These are phyloP conservation scores for Yamadazyma diospyri DNA, from an alignment of 1,139 yeast genomes.

Conservation along the genomic window DNA sequence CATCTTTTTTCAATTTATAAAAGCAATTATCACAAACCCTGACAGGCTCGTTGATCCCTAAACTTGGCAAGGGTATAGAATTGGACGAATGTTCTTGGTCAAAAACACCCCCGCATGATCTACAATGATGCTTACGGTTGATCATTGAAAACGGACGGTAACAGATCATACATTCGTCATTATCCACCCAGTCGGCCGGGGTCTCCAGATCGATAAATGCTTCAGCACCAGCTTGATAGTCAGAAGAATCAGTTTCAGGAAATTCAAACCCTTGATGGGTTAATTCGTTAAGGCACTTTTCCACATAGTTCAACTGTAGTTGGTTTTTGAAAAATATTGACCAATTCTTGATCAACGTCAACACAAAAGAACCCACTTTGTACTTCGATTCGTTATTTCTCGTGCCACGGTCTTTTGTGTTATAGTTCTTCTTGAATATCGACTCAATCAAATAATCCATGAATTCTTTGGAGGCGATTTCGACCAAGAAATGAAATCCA, in stretches of 20 bases:
- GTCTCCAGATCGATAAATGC: conserved; percentile 80
- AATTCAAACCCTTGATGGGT: conserved; percentile 63
- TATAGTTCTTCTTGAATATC: conserved; percentile 37
- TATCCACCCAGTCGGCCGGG: conserved; percentile 98
- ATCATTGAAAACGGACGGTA: conserved; percentile 75
- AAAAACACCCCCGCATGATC: conserved; percentile 95
- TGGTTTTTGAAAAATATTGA: conserved; percentile 69
- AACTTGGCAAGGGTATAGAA: conserved; percentile 65
- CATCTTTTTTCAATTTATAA: conserved; percentile 40
- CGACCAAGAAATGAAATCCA: conserved; percentile 79
- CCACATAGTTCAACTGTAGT: conserved; percentile 63
- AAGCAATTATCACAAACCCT: conserved; percentile 92
- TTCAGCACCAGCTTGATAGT: conserved; percentile 31
- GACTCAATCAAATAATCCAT: conserved; percentile 64
- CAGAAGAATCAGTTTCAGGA: conserved; percentile 48
- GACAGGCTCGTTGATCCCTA: conserved; percentile 86
- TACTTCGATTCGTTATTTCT: conserved; percentile 40
- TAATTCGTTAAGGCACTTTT: conserved; percentile 57
- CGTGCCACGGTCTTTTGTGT: conserved; percentile 23
- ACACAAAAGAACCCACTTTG: conserved; percentile 57
- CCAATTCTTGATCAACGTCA: conserved; percentile 75
- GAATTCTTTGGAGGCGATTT: conserved; percentile 81
- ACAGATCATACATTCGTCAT: conserved; percentile 94
- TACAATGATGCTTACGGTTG: conserved; percentile 92
- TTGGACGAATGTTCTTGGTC: conserved; percentile 81